These are phyloP conservation scores for Phaeosphaeriaceae sp. DNA, from an alignment of 2,329 filamentous ascomycete species.

Conservation along the genomic window DNA sequence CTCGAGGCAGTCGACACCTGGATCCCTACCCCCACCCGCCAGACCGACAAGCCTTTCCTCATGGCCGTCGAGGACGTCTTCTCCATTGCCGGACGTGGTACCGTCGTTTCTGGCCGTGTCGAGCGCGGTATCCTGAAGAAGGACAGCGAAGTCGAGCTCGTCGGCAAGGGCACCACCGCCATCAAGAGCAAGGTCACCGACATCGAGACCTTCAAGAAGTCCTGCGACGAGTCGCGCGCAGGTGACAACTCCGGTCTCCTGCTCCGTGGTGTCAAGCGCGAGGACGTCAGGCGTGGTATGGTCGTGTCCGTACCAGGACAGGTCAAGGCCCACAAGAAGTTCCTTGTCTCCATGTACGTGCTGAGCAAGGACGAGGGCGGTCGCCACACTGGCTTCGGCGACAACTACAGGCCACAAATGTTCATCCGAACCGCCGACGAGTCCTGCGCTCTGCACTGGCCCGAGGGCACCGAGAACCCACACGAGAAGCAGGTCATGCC, in stretches of 20 bases:
- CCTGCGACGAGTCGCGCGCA: slow-evolving; percentile 92
- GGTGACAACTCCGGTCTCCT: slow-evolving; percentile 98
- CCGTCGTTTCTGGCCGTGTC: slow-evolving; percentile 94
- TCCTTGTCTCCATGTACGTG: slow-evolving; percentile 95
- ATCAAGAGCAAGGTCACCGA: slow-evolving; percentile 99
- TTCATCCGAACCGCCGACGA: slow-evolving; percentile 90
- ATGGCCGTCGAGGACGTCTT: slow-evolving; percentile 87
- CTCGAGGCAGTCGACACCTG: slow-evolving; percentile 88
- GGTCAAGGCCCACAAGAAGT: slow-evolving; percentile 87
- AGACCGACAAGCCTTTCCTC: slow-evolving; percentile 97
- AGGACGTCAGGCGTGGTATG: slow-evolving; percentile 95
- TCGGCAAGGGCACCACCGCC: slow-evolving; percentile 80
- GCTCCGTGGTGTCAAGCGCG: slow-evolving; percentile 92
- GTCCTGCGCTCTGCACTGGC: slow-evolving; percentile 80
- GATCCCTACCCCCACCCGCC: slow-evolving; percentile 95
- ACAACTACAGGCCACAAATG: slow-evolving; percentile 97
- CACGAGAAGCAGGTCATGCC: slow-evolving; percentile 89
- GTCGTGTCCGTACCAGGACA: slow-evolving; percentile 83
- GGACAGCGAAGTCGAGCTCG: slow-evolving; percentile 91
- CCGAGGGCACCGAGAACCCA: slow-evolving; percentile 78
- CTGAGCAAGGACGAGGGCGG: slow-evolving; percentile 98
- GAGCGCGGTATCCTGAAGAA: slow-evolving; percentile 94
- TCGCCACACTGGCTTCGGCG: slow-evolving; percentile 91
- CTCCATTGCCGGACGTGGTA: slow-evolving; percentile 80
- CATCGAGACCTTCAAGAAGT: slow-evolving; percentile 99